These are phyloP conservation scores for Dalechampia spathulata DNA, from an alignment of 441 rosid species.

Conservation along the genomic window DNA sequence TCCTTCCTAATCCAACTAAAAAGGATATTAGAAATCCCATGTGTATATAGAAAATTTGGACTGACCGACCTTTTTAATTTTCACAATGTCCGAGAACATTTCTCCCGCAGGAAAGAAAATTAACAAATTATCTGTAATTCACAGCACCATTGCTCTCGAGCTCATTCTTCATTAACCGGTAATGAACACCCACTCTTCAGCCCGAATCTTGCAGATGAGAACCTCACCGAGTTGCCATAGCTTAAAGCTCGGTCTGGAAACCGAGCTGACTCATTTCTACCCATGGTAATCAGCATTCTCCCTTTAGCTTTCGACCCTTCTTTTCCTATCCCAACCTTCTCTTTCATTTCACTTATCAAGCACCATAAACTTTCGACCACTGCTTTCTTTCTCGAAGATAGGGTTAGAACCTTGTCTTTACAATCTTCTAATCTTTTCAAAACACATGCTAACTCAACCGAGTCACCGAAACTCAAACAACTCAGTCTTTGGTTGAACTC, in stretches of 20 bases:
- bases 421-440: slow-evolving; percentile 48
- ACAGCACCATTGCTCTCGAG: not conserved
- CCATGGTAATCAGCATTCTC: slow-evolving; percentile 17
- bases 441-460: slow-evolving; percentile 54
- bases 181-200: slow-evolving; percentile 7
- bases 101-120: no score
- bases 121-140: no score
- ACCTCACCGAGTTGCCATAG: slow-evolving; percentile 29
- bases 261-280: slow-evolving; percentile 60
- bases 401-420: slow-evolving; percentile 31
- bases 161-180: not conserved
- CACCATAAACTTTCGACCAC: slow-evolving; percentile 47
- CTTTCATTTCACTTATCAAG: slow-evolving; percentile 39
- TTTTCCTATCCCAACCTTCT: slow-evolving; percentile 18
- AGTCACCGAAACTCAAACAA: slow-evolving; percentile 45
- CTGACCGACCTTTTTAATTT: no score
- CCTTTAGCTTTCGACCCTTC: slow-evolving; percentile 14
- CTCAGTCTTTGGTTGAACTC: slow-evolving; percentile 52
- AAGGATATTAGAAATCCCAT: no score
- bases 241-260: slow-evolving; percentile 35
- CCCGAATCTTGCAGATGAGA: slow-evolving; percentile 48
- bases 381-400: slow-evolving; percentile 29
- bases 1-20: no score
- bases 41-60: no score
- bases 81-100: no score